Base-by-base conservation (phyloP, 2,329 filamentous ascomycete species). In the Stagonosporopsis vannaccii region DNA sequence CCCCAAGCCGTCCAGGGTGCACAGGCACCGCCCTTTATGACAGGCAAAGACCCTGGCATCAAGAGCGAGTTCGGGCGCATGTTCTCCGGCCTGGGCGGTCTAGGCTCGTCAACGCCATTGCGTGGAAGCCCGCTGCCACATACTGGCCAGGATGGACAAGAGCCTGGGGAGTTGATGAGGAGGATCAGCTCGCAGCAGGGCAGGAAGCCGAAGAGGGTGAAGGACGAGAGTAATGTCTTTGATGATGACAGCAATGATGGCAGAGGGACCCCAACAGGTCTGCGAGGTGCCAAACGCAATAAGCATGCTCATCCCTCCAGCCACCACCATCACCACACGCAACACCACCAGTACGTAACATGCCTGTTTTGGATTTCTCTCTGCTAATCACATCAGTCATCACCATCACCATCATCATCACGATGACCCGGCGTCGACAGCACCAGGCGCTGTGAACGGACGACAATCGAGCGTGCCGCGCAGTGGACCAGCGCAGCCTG, bases 11-110 rank as follows among this genome's bases (percentile, higher is more conserved):
- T 97, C 0, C 93, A 97, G 72, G 94, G 94, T 20, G 93, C 91
- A 1, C 93, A 97, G 73, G 87, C 89, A 15, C 90, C 92, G 66
- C 85, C 90, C 35, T 84, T 90, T 49, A 91, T 90, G 3, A 91
- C 92, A 6, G 86, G 87, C 13, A 90, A 89, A 15, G 92, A 97
- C 73, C 90, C 92, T 11, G 90, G 90, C 39, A 96, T 97, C 70
- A 97, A 97, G 81, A 96, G 88, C 72, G 94, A 97, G 73, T 93
- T 97, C 73, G 93, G 93, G 25, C 88, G 92, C 60, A 96, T 97
- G 83, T 97, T 97, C 77, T 92, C 91, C 17, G 94, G 94, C n/a
- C 92, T 98, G 63, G 93, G 87, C 15, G 87, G 87, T 32, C 81
- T 88, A 17, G 85, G 85, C 26, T 79, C 78, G 11, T 79, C 82